Base-by-base conservation (phyloP, 2,329 filamentous ascomycete species). In the Trichoderma guizhouense region DNA sequence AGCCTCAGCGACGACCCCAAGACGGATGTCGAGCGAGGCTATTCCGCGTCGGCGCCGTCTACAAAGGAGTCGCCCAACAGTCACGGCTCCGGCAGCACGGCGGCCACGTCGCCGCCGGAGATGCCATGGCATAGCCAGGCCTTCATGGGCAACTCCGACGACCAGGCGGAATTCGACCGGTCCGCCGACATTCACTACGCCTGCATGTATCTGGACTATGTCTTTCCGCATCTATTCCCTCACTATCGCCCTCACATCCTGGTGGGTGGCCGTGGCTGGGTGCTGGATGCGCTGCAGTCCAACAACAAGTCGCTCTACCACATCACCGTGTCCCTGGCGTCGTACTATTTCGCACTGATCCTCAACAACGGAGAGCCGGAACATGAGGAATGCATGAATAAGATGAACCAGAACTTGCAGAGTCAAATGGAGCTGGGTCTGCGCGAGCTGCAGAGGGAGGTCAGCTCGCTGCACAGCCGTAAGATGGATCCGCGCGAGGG, bases 171-270 rank as follows among this genome's bases (percentile, higher is more conserved):
- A 62, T 65, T 68, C 14, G 76, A 75, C 2, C 74, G 75, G 8
- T 79, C 78, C 34, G 76, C 77, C n/a, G 79, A 81, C 67, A 75
- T 83, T 0, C 81, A 83, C 76, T 83, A 86, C 57, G 79, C 87
- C 71, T 88, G 89, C 84, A 84, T 88, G 71, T 91, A 90, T 76
- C 82, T 91, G 60, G 89, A 91, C 77, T 86, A 88, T 73, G 83
- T 90, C 24, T 86, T 91, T 73, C 89, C 89, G 2, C 88, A 90
- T 74, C 79, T 91, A 1, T 91, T 89, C 76, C 90, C 90, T 3
- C 88, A 90, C 77, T 91, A 91, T 78, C 84, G 84, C 3, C 89
- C 89, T 1, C 82, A 83, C 3, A 76, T 89, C 7, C 81, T 87
- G 4, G 82, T 87, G 71, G 86, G 87, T n/a, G 89, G 89, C 15